Evolutionary conservation across 495 filamentous ascomycete genomes (phyloP).

Genomic region (Talaromyces liani): DNA sequence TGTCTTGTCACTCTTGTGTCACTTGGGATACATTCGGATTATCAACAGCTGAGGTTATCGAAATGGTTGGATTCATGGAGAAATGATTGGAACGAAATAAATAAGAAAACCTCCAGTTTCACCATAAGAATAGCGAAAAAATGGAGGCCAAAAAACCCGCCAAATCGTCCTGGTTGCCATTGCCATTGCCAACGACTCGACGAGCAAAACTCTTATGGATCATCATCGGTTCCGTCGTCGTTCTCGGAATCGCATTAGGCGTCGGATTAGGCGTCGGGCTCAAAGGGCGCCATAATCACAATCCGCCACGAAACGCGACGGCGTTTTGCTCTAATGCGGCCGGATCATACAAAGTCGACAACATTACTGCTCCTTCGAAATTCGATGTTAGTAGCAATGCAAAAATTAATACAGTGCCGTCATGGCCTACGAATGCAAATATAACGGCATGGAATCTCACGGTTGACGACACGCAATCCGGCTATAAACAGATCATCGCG

Average conservation of each 20-base stretch:
- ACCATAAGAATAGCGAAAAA: not conserved
- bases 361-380: not conserved
- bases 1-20: not conserved
- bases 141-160: not conserved
- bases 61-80: not conserved
- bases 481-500: slow-evolving; percentile 41
- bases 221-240: not conserved
- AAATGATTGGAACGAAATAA: not conserved
- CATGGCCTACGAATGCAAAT: not conserved
- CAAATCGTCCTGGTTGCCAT: not conserved
- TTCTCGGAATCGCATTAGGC: not conserved
- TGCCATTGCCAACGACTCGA: not conserved
- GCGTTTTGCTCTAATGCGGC: not conserved
- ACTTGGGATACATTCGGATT: not conserved
- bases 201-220: not conserved
- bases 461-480: slow-evolving; percentile 40
- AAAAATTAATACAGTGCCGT: slow-evolving; percentile 14
- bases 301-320: not conserved
- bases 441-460: slow-evolving; percentile 32
- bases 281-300: not conserved
- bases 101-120: not conserved
- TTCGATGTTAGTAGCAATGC: not conserved
- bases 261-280: slow-evolving; percentile 2
- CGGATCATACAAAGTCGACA: not conserved
- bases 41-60: no score